Evolutionary conservation across 2,329 filamentous ascomycete species (phyloP), one percentile per base, ranked within the genome.

Genomic region (Fusarium heterosporum): DNA sequence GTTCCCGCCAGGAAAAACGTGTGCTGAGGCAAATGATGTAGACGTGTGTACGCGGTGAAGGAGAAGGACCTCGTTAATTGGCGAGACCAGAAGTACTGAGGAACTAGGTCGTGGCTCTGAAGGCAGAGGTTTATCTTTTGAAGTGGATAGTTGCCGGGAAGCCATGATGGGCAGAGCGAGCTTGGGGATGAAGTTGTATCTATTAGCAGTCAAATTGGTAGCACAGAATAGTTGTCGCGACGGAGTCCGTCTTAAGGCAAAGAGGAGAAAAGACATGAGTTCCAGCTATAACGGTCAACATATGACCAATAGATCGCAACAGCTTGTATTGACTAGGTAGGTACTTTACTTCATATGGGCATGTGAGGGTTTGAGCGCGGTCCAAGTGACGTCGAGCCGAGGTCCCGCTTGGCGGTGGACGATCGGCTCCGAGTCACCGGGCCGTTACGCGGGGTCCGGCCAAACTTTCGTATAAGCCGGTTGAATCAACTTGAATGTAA

Each of bases 1-100:
- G 72, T 93, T 93, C 8, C 96, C 96, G 32, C 96, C 96, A 0
- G 96, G 95, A 70, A 99, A 99, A 62, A 99, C 96, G 75, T 98
- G 93, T 0, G 95, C 96, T 0, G 93, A 95, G 6, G 95, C 87
- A 74, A 97, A 98, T 4, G 93, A 91, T 2, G 87, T 88, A 0
- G 93, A 96, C 2, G 90, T 93, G 67, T 90, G 85, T 4, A 97
- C 93, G 64, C 96, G 90, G 77, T 93, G 93, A 10, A 98, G 87
- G 17, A 98, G 87, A 1, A 99, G 85, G 45, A 98, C 88, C 76
- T 97, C 89, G 77, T 98, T 97, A 49, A 85, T 84, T 0, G 93
- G 91, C 0, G 96, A 97, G 46, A 99, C 83, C 14, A 98, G 85
- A 32, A 98, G 82, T 45, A 98, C 89, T 69, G 93, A 96, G 13